Evolutionary conservation across 2,329 filamentous ascomycete genomes (phyloP).

Genomic region (Pseudogymnoascus sp.): DNA sequence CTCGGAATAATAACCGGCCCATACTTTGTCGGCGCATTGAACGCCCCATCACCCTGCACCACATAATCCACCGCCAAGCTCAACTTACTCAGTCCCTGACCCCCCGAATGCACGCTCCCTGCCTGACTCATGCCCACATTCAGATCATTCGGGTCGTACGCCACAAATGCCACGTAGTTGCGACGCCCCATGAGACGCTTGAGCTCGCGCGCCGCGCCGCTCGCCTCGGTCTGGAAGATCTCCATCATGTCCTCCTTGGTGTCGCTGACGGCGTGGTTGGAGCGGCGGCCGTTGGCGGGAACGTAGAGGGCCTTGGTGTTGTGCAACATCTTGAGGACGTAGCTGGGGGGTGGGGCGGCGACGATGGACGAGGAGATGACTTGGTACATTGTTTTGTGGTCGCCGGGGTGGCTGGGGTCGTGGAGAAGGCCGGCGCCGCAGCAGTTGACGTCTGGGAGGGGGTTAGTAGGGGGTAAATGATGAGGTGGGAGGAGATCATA

Average conservation of each 20-base stretch:
- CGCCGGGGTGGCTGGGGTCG: conserved; percentile 79
- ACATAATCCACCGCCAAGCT: conserved; percentile 94
- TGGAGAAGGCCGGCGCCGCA: conserved; percentile 90
- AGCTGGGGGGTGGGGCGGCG: conserved; percentile 73
- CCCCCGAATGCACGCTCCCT: conserved; percentile 26
- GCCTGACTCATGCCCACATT: conserved; percentile 29
- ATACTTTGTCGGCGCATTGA: conserved; percentile 82
- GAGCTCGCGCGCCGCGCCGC: conserved; percentile 70
- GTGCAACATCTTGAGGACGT: conserved; percentile 91
- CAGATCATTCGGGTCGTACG: conserved; percentile 79
- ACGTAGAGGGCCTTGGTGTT: conserved; percentile 89
- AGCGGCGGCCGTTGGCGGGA: conserved; percentile 74
- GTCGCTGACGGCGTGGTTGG: conserved; percentile 67
- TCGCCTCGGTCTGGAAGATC: conserved; percentile 92
- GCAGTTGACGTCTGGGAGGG: conserved; percentile 62
- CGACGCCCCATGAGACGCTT: conserved; percentile 88
- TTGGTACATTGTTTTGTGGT: conserved; percentile 99
- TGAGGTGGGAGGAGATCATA: conserved; percentile 30
- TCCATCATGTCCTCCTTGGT: conserved; percentile 99
- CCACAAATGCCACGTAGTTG: conserved; percentile 90
- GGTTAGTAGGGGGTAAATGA: neutral
- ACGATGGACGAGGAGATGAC: conserved; percentile 90
- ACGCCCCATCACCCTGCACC: conserved; percentile 82
- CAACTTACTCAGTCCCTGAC: conserved; percentile 48
- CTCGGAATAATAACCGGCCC: conserved; percentile 92